These are phyloP conservation scores for Volvariella volvacea DNA, from an alignment of 1,284 basidiomycete genomes.

Conservation along the genomic window DNA sequence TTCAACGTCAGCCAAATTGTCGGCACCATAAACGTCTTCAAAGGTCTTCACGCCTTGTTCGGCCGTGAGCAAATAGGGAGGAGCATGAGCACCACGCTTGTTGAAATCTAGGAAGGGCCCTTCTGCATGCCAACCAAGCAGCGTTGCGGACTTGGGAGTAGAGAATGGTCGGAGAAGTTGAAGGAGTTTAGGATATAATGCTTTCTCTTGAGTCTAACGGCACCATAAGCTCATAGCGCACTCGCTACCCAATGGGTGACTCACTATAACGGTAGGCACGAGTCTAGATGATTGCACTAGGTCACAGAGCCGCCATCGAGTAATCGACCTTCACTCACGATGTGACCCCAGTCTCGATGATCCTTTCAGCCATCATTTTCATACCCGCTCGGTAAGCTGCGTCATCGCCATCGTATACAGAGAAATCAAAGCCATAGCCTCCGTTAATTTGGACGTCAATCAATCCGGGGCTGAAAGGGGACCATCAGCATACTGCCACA, in stretches of 20 bases:
- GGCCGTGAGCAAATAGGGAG: conserved; percentile 62
- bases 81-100: conserved; percentile 78
- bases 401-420: conserved; percentile 68
- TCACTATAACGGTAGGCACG: conserved; percentile 74
- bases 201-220: conserved; percentile 66
- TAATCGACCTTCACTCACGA: conserved; percentile 43
- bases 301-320: conserved; percentile 5
- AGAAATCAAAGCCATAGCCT: conserved; percentile 87
- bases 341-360: conserved; percentile 85
- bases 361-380: conserved; percentile 63
- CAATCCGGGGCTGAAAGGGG: conserved; percentile 58
- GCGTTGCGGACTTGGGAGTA: conserved; percentile 52
- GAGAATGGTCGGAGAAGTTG: conserved; percentile 58
- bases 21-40: conserved; percentile 67
- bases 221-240: neutral
- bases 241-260: neutral
- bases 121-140: conserved; percentile 86
- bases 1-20: conserved; percentile 54
- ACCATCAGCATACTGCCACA: neutral
- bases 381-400: conserved; percentile 64
- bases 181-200: conserved; percentile 63
- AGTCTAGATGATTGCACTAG: conserved; percentile 31
- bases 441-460: conserved; percentile 84
- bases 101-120: conserved; percentile 80
- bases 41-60: conserved; percentile 55